Evolutionary conservation across 306 rosid genomes (phyloP).

Genomic region (Cucurbita ficifolia): DNA sequence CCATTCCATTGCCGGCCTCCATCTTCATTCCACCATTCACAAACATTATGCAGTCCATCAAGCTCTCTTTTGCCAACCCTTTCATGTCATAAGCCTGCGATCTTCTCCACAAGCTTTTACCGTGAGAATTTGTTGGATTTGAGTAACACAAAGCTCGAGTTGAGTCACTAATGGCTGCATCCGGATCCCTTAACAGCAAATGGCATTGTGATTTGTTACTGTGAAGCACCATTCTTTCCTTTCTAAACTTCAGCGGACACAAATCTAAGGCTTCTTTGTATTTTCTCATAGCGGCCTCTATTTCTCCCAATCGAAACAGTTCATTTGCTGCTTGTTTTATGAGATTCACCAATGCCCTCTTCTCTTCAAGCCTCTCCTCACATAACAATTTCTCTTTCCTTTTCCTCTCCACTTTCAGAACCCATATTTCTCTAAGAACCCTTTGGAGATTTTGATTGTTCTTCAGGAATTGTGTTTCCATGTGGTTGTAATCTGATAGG

Average conservation of each 20-base stretch:
- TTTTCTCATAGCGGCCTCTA: conserved; percentile 30
- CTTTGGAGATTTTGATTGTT: conserved; percentile 24
- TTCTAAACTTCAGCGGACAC: conserved; percentile 24
- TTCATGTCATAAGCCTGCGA: conserved; percentile 56
- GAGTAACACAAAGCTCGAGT: conserved; percentile 48
- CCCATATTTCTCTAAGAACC: conserved; percentile 38
- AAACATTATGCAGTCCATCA: conserved; percentile 48
- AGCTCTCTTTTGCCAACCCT: conserved; percentile 42
- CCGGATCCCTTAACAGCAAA: conserved; percentile 32
- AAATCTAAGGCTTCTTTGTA: conserved; percentile 38
- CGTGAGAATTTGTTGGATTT: conserved; percentile 22
- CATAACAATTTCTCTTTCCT: conserved; percentile 37
- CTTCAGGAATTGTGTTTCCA: conserved; percentile 17
- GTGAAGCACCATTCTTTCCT: conserved; percentile 47
- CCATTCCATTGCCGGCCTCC: neutral
- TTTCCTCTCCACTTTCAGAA: conserved; percentile 44
- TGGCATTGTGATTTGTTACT: conserved; percentile 60
- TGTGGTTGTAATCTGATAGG: conserved; percentile 43
- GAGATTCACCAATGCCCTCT: conserved; percentile 10
- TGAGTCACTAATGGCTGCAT: conserved; percentile 40
- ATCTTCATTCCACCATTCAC: conserved; percentile 17
- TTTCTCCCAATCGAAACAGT: conserved; percentile 29
- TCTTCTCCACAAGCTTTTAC: conserved; percentile 68
- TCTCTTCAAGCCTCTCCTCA: conserved; percentile 31
- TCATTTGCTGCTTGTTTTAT: conserved; percentile 36